Base-by-base conservation (phyloP, 495 filamentous ascomycete genomes). In the Aspergillus cavernicola region DNA sequence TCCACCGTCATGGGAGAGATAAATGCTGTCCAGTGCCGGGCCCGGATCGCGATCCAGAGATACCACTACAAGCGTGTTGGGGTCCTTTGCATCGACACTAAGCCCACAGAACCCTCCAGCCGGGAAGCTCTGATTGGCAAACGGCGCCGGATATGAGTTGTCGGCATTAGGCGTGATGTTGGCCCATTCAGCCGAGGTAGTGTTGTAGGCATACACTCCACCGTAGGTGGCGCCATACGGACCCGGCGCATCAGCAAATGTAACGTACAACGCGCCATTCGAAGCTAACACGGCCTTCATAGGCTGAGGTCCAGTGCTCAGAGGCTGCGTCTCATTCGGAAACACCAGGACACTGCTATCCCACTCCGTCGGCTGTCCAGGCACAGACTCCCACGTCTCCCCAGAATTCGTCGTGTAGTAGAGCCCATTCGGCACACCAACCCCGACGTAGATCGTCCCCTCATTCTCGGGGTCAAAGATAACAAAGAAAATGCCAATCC, bases 401-500 rank as follows among this genome's bases (percentile, higher is more conserved):
- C 56, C 56, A 4, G 42, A 42, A 23, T 59, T 51, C 13, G 11
- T 55, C 19, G 56, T 55, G 6, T 37, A 33, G 38, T 59, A 59
- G 4, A 59, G 39, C 3, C 56, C 56, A 15, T 24, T 24, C 2
- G 56, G 56, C 2, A 59, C 56, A 19, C 56, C 40, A 23, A 48
- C 56, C 1, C 56, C 56, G 13, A 59, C 51, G 32, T 59, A 59
- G 4, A 59, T 45, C 6, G 51, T 55, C 11, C 56, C 56, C 15
- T 59, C 38, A 12, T 39, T 49, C 4, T 31, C 26, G 26, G 45
- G 44, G 15, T 59, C 24, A 65, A 61, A 40, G 69, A 68, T 52
- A 60, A 52, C 48, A 41, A 50, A 54, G 26, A 51, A 52, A 56
- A 37, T 63, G 36, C 36, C 57, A 36, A 59, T 50, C 3, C 56